phyloP scores from a whole-genome alignment of 768 basidiomycete species.

The Mycena belliarum region DNA sequence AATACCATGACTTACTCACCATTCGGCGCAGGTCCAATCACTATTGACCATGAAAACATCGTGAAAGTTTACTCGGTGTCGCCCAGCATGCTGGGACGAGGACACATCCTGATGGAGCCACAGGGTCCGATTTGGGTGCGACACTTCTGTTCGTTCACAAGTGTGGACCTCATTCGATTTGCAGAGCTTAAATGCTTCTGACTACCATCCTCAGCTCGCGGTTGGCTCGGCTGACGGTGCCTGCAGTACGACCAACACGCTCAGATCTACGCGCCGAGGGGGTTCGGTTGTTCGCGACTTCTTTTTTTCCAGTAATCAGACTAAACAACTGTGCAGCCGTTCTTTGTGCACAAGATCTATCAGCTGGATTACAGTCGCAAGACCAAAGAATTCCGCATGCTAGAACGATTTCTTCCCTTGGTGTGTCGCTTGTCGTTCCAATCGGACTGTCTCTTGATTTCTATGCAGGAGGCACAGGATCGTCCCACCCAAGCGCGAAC shows the following conservation, averaged over 20 bases:
- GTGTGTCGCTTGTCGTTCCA: constrained; percentile 34
- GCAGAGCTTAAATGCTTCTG: constrained; percentile 73
- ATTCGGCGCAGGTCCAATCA: constrained; percentile 68
- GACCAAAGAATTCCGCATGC: constrained; percentile 76
- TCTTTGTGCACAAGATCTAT: constrained; percentile 77
- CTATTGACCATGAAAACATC: constrained; percentile 82
- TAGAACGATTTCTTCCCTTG: constrained; percentile 83
- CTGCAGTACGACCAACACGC: constrained; percentile 70
- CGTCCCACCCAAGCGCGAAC: constrained; percentile 40
- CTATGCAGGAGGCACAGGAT: constrained; percentile 51
- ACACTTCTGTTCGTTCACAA: neutral
- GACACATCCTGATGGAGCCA: constrained; percentile 71
- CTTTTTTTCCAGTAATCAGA: neutral
- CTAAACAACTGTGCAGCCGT: constrained; percentile 49
- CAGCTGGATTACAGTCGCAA: constrained; percentile 86
- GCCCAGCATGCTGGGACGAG: constrained; percentile 72
- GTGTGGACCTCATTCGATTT: neutral
- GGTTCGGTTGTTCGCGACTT: constrained; percentile 62
- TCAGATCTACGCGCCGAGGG: constrained; percentile 67
- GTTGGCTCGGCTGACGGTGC: constrained; percentile 84
- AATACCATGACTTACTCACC: constrained; percentile 67
- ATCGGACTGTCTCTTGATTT: neutral
- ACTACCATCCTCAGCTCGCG: constrained; percentile 86
- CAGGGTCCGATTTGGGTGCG: constrained; percentile 83
- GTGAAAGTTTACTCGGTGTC: constrained; percentile 75